Conservation (phyloP, 257 asterid species). For the Solanum ahanhuiri region DNA sequence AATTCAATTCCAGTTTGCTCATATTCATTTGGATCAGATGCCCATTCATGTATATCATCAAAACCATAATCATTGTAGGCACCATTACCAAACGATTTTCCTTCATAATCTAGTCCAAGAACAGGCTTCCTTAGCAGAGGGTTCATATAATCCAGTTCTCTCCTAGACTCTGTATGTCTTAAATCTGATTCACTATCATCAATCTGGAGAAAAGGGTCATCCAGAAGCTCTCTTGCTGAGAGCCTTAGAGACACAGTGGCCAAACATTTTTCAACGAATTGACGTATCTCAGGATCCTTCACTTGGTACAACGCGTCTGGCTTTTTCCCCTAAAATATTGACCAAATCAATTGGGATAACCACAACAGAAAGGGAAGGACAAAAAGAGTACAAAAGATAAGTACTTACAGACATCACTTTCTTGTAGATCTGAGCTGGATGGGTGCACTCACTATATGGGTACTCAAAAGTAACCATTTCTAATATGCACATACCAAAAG, state of each 20-base stretch:
- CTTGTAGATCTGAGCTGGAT: constrained; percentile 48
- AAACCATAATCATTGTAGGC: constrained; percentile 17
- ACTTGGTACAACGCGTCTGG: constrained; percentile 36
- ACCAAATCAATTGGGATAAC: background rate
- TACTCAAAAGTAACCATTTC: constrained; percentile 48
- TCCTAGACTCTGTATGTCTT: constrained; percentile 11
- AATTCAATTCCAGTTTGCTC: constrained; percentile 35
- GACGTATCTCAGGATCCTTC: constrained; percentile 35
- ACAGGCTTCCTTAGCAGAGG: constrained; percentile 20
- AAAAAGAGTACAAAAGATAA: background rate
- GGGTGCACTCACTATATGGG: constrained; percentile 46
- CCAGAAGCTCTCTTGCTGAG: constrained; percentile 37
- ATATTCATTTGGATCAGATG: constrained; percentile 16
- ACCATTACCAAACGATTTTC: constrained; percentile 15
- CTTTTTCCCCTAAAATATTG: constrained; percentile 24
- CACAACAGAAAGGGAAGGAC: background rate
- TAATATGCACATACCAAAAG: constrained; percentile 46
- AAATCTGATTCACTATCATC: constrained; percentile 20
- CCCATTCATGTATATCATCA: constrained; percentile 25
- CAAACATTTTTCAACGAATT: constrained; percentile 38
- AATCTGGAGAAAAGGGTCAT: constrained; percentile 28
- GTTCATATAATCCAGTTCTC: constrained; percentile 15
- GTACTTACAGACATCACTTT: constrained; percentile 41
- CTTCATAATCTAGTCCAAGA: constrained; percentile 10
- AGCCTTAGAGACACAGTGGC: constrained; percentile 36